Base-by-base conservation (phyloP, 2,329 filamentous ascomycete species). In the Fusarium hostae region DNA sequence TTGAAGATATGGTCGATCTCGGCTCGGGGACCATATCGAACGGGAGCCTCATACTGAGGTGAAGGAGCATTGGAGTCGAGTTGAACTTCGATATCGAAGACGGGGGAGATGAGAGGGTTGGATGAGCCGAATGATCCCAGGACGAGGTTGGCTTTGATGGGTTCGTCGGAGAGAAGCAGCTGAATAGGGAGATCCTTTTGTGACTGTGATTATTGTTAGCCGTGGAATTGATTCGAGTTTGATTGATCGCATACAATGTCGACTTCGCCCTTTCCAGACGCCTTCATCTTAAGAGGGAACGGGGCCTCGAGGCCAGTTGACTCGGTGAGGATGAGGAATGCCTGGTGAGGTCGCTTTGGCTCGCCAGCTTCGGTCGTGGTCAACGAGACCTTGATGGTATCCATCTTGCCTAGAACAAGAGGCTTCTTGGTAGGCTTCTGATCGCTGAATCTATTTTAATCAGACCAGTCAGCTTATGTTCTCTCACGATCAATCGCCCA, bases 1-100 rank as follows among this genome's bases (percentile, higher is more conserved):
- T 90, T 90, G 90, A 98, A 99, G 76, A 92, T 93, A 85, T 99
- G 96, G 84, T 94, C 89, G 79, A 99, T 98, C 82, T 97, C 92
- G 13, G 89, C 85, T 73, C 91, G 89, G 84, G 94, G 93, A 79
- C 92, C 92, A 82, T 97, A 98, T 82, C 95, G 92, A 72, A 95
- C 82, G 13, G 93, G 90, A 74, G 89, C 85, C 76, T 93, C 88
- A 77, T 90, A 88, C 61, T 86, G 82, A 24, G 89, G 85, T 20
- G 89, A 79, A 4, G 92, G 86, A 6, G 85, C 82, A 76, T 86
- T 88, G 56, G 90, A 80, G 78, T 95, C 91, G 60, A 86, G 85
- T 70, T 87, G 83, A 59, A 97, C 82, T 50, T 88, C 83, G 32
- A 98, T 83, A 72, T 93, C 87, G 84, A 98, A 98, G 37, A 91